Evolutionary conservation across 306 rosid species (phyloP).

Genomic region (Castanea mollissima): DNA sequence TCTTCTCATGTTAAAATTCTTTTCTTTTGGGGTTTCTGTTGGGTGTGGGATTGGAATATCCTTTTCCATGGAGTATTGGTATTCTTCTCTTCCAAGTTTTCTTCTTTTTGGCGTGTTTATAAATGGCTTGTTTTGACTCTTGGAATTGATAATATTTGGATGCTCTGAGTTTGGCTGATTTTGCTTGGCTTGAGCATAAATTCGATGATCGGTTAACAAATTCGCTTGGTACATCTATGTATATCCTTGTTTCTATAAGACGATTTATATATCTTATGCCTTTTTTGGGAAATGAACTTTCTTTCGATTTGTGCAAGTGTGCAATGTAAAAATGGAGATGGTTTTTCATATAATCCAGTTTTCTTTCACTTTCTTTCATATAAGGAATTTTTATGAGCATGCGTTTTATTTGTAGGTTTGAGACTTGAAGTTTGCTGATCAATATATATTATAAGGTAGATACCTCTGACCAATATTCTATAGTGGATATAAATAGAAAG

Average conservation of each 20-base stretch:
- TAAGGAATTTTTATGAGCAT: constrained; percentile 55
- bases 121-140: constrained; percentile 9
- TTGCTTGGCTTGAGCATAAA: constrained; percentile 4
- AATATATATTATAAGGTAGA: constrained; percentile 38
- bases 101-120: constrained; percentile 23
- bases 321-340: constrained; percentile 26
- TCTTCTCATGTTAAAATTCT: constrained; percentile 34
- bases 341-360: constrained; percentile 22
- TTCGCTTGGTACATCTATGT: constrained; percentile 14
- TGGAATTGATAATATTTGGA: constrained; percentile 16
- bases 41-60: constrained; percentile 77
- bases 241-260: background rate
- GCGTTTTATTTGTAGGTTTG: constrained; percentile 82
- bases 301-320: constrained; percentile 7
- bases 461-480: constrained; percentile 3
- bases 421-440: constrained; percentile 81
- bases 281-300: background rate
- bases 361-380: constrained; percentile 40
- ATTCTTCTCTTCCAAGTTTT: constrained; percentile 59
- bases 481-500: constrained; percentile 7
- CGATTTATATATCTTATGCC: background rate
- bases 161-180: constrained; percentile 17
- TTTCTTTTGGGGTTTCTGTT: constrained; percentile 41
- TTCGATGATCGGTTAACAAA: constrained; percentile 29
- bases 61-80: constrained; percentile 43